Evolutionary conservation across 257 asterid species (phyloP).

Genomic region (Datura wrightii): DNA sequence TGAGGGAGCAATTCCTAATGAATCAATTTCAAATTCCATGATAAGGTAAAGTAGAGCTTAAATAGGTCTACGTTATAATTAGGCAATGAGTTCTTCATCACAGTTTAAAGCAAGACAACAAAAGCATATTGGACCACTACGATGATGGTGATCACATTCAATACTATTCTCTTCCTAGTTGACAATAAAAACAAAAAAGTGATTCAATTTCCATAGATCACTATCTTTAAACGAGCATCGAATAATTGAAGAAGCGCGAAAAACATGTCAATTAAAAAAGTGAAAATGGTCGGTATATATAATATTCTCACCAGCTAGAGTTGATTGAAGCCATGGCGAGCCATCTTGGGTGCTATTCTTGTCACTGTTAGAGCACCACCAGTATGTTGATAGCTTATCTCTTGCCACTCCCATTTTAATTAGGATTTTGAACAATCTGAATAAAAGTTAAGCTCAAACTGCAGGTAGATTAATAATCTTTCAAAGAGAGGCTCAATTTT

Average conservation of each 20-base stretch:
- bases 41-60: neutral
- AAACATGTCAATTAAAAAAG: neutral
- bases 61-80: neutral
- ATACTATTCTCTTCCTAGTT: neutral
- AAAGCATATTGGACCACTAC: neutral
- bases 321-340: conserved; percentile 84
- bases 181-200: neutral
- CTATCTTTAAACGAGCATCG: neutral
- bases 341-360: conserved; percentile 47
- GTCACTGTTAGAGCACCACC: conserved; percentile 85
- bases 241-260: neutral
- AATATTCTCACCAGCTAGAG: conserved; percentile 64
- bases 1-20: neutral
- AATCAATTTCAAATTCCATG: neutral
- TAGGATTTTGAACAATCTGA: neutral
- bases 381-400: conserved; percentile 55
- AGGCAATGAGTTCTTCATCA: neutral
- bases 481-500: no score
- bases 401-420: conserved; percentile 47
- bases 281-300: neutral
- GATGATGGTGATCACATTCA: neutral
- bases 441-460: no score
- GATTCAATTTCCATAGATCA: neutral
- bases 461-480: no score
- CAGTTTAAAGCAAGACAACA: neutral